Conservation (phyloP, 495 filamentous ascomycete genomes). For the Chaetomium cochliodes region DNA sequence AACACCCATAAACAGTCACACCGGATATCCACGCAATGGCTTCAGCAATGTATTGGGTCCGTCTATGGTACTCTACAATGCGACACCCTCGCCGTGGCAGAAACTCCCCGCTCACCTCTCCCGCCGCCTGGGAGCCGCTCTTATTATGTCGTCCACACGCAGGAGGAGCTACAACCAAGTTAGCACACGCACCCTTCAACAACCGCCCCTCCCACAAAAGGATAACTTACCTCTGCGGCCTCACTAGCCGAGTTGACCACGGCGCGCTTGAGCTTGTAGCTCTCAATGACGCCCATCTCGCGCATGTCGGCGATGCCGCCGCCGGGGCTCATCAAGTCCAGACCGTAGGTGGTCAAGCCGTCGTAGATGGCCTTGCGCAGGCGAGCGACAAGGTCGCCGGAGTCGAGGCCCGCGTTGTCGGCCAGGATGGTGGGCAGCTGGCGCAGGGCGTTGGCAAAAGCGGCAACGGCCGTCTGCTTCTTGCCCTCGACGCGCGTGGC, state of each 20-base stretch:
- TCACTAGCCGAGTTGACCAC: slow-evolving; percentile 94
- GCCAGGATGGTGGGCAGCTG: slow-evolving; percentile 96
- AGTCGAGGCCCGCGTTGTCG: slow-evolving; percentile 95
- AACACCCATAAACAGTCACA: background rate
- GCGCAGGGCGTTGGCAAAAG: slow-evolving; percentile 82
- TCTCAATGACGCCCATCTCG: slow-evolving; percentile 92
- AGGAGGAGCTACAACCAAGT: slow-evolving; percentile 33
- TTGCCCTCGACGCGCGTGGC: slow-evolving; percentile 94
- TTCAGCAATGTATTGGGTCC: slow-evolving; percentile 17
- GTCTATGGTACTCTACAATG: slow-evolving; percentile 30
- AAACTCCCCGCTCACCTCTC: slow-evolving; percentile 26
- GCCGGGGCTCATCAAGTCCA: slow-evolving; percentile 85
- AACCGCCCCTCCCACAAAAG: slow-evolving; percentile 1
- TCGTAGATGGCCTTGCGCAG: slow-evolving; percentile 91
- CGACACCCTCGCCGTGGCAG: slow-evolving; percentile 2
- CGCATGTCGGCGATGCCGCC: slow-evolving; percentile 96
- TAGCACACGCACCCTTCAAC: slow-evolving; percentile 13
- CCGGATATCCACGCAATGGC: background rate
- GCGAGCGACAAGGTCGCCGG: slow-evolving; percentile 86
- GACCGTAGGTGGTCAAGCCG: slow-evolving; percentile 84
- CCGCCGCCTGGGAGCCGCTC: slow-evolving; percentile 40
- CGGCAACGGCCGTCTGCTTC: slow-evolving; percentile 88
- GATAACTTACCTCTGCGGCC: slow-evolving; percentile 78
- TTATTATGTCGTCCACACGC: slow-evolving; percentile 44
- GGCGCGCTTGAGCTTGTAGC: slow-evolving; percentile 96